A percentile compares a stretch with the other conserved stretches of the same genome.
Conservation (phyloP, 345 rosid genomes). For the Viola odorata region DNA sequence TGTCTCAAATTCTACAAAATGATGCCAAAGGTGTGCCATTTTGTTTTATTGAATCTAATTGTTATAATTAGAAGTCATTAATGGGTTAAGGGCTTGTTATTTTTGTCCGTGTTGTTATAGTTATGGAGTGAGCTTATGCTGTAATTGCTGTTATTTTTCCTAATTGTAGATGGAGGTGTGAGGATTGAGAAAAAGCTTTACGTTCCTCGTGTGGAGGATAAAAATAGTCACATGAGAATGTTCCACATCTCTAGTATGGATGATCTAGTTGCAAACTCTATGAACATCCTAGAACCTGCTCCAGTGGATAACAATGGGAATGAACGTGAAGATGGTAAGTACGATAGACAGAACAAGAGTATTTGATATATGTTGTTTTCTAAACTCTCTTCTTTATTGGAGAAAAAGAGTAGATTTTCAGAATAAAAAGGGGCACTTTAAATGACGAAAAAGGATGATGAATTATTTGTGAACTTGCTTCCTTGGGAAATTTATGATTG, state of each 20-base stretch:
- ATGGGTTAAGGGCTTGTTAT: neutral
- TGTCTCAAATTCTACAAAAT: slow-evolving; percentile 44
- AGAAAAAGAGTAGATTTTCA: too few relatives aligned
- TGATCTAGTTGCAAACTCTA: slow-evolving; percentile 79
- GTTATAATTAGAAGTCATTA: neutral
- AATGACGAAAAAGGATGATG: too few relatives aligned
- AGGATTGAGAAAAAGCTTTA: slow-evolving; percentile 54
- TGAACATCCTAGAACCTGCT: slow-evolving; percentile 92
- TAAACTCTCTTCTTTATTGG: neutral
- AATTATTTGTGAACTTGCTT: neutral
- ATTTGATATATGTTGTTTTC: neutral
- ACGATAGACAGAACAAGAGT: neutral
- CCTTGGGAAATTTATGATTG: neutral
- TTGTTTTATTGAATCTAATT: neutral
- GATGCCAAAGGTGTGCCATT: slow-evolving; percentile 28
- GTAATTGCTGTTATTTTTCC: neutral
- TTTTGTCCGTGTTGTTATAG: neutral
- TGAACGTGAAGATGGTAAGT: slow-evolving; percentile 78
- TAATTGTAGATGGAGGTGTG: slow-evolving; percentile 28
- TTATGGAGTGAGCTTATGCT: neutral
- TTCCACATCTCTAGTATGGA: slow-evolving; percentile 60
- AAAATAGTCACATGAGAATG: slow-evolving; percentile 86
- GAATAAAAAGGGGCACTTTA: too few relatives aligned
- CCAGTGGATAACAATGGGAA: slow-evolving; percentile 60
- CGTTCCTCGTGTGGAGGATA: slow-evolving; percentile 94